Percentiles rank a stretch among this genome's conserved stretches.
Conservation (phyloP, 2,329 filamentous ascomycete species). For the Rhinocladiella similis region DNA sequence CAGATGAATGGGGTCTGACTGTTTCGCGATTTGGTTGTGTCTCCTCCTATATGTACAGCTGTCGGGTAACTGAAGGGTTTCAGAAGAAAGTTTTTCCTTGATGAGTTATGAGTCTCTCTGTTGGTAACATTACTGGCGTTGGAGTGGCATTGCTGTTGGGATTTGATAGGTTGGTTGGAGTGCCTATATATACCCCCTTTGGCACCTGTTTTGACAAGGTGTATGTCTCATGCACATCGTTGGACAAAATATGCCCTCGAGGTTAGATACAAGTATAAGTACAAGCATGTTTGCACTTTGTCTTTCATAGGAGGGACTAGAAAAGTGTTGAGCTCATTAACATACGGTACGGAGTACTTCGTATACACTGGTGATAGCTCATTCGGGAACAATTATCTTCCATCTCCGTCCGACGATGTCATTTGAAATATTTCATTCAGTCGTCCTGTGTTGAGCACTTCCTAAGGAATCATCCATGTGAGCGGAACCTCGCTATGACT, state of each 20-base stretch:
- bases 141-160: background rate
- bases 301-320: no score
- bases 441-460: background rate
- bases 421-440: background rate
- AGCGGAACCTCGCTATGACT: no score
- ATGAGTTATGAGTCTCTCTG: slow-evolving; percentile 20
- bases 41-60: no score
- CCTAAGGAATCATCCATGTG: no score
- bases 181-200: slow-evolving; percentile 16
- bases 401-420: background rate
- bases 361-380: no score
- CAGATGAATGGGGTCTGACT: background rate
- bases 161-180: slow-evolving; percentile 7
- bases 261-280: slow-evolving; percentile 12
- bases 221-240: slow-evolving; percentile 9
- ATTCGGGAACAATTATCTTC: background rate
- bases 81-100: slow-evolving; percentile 1
- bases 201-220: slow-evolving; percentile 1
- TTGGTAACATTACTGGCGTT: slow-evolving; percentile 11
- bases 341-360: no score
- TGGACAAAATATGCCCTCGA: slow-evolving; percentile 4
- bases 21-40: background rate
- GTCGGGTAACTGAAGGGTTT: background rate
- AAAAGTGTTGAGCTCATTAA: no score
- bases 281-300: background rate